Percentiles rank a stretch among this genome's conserved stretches.
Conservation (phyloP, 805 yeast species). For the Pichia cabralensis region DNA sequence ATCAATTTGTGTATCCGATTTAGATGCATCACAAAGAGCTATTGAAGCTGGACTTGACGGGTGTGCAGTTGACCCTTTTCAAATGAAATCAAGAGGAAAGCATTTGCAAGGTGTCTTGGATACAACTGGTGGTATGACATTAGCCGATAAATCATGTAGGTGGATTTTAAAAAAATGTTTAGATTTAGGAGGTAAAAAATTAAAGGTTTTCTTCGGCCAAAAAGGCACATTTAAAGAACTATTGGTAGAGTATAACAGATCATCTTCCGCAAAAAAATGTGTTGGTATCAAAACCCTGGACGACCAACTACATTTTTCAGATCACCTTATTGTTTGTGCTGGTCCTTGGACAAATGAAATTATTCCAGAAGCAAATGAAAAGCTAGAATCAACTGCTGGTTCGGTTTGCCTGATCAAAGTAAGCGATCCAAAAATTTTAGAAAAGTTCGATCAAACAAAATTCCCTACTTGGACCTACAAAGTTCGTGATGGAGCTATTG, state of each 20-base stretch:
- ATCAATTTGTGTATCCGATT: slow-evolving; percentile 7
- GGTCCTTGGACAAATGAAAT: slow-evolving; percentile 24
- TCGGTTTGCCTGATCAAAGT: slow-evolving; percentile 22
- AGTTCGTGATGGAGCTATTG: slow-evolving; percentile 22
- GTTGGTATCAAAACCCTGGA: slow-evolving; percentile 20
- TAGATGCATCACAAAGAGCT: slow-evolving; percentile 16
- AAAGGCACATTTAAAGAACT: slow-evolving; percentile 10
- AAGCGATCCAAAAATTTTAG: slow-evolving; percentile 8
- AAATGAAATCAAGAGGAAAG: slow-evolving; percentile 8
- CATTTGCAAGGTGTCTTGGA: slow-evolving; percentile 20
- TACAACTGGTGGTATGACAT: slow-evolving; percentile 23
- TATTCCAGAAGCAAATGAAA: slow-evolving; percentile 22
- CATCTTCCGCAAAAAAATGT: slow-evolving; percentile 11
- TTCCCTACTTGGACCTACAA: slow-evolving; percentile 25
- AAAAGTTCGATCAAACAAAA: slow-evolving; percentile 14
- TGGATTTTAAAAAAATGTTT: slow-evolving; percentile 22
- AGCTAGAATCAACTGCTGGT: slow-evolving; percentile 24
- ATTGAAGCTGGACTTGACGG: slow-evolving; percentile 8
- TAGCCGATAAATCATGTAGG: slow-evolving; percentile 25
- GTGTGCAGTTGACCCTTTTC: slow-evolving; percentile 12
- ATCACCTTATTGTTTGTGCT: slow-evolving; percentile 16
- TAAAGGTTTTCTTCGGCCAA: slow-evolving; percentile 18
- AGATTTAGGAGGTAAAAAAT: slow-evolving; percentile 12
- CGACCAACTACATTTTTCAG: slow-evolving; percentile 15
- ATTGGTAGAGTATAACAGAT: slow-evolving; percentile 8